Conservation (phyloP, 164 flowering plant genomes). For the Berberis thunbergii region DNA sequence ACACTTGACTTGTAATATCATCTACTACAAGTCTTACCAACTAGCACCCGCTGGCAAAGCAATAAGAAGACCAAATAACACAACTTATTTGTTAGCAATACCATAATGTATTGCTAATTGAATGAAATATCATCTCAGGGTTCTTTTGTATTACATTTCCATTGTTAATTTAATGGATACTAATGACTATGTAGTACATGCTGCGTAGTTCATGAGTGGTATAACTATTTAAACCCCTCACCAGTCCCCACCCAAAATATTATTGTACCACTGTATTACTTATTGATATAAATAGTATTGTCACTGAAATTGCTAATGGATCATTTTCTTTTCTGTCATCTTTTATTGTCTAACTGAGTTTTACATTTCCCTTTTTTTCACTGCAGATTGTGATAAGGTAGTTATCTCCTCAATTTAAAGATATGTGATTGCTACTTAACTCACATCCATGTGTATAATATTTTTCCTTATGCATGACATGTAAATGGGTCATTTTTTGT, state of each 20-base stretch:
- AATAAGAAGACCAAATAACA: background rate
- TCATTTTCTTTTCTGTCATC: background rate
- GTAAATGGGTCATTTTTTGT: too few relatives aligned
- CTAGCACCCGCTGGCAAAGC: background rate
- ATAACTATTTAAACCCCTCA: too few relatives aligned
- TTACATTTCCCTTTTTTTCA: slow-evolving; percentile 5
- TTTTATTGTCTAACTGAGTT: background rate
- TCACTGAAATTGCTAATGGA: background rate
- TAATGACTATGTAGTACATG: background rate
- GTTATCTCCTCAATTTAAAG: too few relatives aligned
- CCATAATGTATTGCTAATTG: background rate
- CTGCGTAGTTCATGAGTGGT: too few relatives aligned
- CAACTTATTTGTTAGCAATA: background rate
- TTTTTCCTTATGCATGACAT: too few relatives aligned
- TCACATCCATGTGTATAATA: too few relatives aligned
- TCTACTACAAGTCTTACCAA: background rate
- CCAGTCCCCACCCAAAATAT: background rate
- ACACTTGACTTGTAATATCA: background rate
- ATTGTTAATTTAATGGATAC: too few relatives aligned
- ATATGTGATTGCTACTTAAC: too few relatives aligned
- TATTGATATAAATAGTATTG: background rate
- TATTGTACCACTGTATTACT: too few relatives aligned
- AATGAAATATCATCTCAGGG: background rate
- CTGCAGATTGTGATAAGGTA: slow-evolving; percentile 69
- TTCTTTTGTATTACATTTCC: background rate